Percentiles rank a stretch among this genome's conserved stretches.
Evolutionary conservation across 2,329 filamentous ascomycete species (phyloP).

Genomic region (Colletotrichum chlorophyti): DNA sequence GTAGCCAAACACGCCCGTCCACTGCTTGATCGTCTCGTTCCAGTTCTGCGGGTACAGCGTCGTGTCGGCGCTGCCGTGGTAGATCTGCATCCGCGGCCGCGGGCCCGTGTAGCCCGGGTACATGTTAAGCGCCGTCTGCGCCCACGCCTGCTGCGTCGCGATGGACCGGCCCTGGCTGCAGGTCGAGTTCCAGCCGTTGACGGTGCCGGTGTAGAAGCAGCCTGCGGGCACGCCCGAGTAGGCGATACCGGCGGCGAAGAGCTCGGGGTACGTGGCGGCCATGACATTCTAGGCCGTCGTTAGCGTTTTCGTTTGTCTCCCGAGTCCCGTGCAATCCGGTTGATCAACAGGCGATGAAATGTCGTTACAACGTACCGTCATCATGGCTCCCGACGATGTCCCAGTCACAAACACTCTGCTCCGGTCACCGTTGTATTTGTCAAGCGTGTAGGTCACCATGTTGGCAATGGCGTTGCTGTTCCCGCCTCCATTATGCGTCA

Average conservation of each 20-base stretch:
- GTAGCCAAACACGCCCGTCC: slow-evolving; percentile 56
- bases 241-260: slow-evolving; percentile 51
- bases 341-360: too few relatives aligned
- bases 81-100: slow-evolving; percentile 63
- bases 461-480: slow-evolving; percentile 63
- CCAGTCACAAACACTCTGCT: slow-evolving; percentile 62
- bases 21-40: slow-evolving; percentile 63
- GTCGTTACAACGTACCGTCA: slow-evolving; percentile 43
- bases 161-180: slow-evolving; percentile 55
- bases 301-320: not conserved
- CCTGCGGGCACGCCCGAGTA: slow-evolving; percentile 53
- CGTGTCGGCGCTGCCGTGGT: slow-evolving; percentile 59
- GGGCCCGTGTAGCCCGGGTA: slow-evolving; percentile 57
- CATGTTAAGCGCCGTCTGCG: slow-evolving; percentile 50
- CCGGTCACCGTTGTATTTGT: slow-evolving; percentile 57
- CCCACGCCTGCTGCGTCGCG: slow-evolving; percentile 54
- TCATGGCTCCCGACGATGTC: slow-evolving; percentile 55
- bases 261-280: slow-evolving; percentile 52
- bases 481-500: slow-evolving; percentile 63
- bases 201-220: slow-evolving; percentile 49
- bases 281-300: slow-evolving; percentile 46
- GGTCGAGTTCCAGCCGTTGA: slow-evolving; percentile 56
- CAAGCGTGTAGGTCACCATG: slow-evolving; percentile 64
- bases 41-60: slow-evolving; percentile 61
- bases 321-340: too few relatives aligned